Percentiles rank a stretch among this genome's conserved stretches.
Conservation (phyloP, 352 stramenopile species). For the Pythium dissimile region DNA sequence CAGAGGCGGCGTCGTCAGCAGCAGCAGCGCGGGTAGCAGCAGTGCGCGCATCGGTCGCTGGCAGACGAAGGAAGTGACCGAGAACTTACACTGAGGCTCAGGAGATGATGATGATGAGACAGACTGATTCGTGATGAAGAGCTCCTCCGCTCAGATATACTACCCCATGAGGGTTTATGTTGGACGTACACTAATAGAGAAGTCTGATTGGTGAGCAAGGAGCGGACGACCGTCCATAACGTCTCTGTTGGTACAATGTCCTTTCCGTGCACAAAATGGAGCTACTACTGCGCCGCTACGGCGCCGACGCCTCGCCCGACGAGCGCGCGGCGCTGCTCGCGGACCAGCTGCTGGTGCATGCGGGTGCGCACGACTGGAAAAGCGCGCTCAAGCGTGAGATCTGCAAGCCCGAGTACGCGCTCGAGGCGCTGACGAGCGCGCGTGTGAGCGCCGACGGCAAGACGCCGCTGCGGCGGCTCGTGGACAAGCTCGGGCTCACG, state of each 20-base stretch:
- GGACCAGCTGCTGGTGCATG: constrained; percentile 35
- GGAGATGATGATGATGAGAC: background rate
- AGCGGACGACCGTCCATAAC: no score
- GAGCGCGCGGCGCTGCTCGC: constrained; percentile 46
- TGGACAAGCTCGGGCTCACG: constrained; percentile 61
- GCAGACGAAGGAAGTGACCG: background rate
- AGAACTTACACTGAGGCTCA: no score
- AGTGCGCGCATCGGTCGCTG: background rate
- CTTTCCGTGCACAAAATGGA: no score
- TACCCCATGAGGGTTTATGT: background rate
- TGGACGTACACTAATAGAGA: background rate
- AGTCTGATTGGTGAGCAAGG: constrained; percentile 8
- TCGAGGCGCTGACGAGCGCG: constrained; percentile 27
- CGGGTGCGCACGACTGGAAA: constrained; percentile 57
- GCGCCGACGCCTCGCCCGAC: constrained; percentile 30
- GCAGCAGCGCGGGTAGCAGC: background rate
- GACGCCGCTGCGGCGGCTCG: constrained; percentile 36
- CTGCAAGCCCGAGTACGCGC: constrained; percentile 36
- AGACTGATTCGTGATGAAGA: background rate
- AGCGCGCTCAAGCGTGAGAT: constrained; percentile 45
- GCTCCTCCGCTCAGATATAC: background rate
- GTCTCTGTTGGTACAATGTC: no score
- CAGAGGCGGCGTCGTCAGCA: constrained; percentile 1
- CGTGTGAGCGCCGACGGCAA: constrained; percentile 13
- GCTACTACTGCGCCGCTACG: no score